phyloP scores from a whole-genome alignment of 345 rosid genomes.

The Salix dunnii region DNA sequence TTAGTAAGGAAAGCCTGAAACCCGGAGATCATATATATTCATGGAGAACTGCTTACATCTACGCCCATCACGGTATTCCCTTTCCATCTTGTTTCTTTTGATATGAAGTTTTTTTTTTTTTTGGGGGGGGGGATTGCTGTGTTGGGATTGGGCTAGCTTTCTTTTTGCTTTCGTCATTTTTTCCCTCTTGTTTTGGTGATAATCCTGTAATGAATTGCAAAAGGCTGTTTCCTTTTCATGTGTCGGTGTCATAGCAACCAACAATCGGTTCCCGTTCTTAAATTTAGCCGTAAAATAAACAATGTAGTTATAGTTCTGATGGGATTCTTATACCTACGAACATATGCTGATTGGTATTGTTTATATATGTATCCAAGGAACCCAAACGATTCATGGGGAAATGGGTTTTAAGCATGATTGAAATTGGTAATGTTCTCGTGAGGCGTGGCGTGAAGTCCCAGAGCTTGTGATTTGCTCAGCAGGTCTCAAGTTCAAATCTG shows the following conservation, averaged over 20 bases:
- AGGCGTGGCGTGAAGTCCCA: too few species aligned
- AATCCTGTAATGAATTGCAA: not conserved
- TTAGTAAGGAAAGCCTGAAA: constrained; percentile 48
- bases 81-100: not conserved
- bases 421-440: too few species aligned
- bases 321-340: too few species aligned
- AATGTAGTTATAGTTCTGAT: not conserved
- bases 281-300: not conserved
- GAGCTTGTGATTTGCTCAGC: too few species aligned
- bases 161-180: not conserved
- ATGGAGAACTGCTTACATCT: constrained; percentile 86
- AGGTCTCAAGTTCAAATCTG: too few species aligned
- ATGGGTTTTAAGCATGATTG: too few species aligned
- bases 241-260: too few species aligned
- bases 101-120: too few species aligned
- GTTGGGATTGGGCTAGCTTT: not conserved
- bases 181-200: not conserved
- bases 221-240: too few species aligned
- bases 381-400: too few species aligned
- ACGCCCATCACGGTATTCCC: constrained; percentile 81
- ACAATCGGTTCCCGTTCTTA: not conserved
- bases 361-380: too few species aligned
- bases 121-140: not conserved
- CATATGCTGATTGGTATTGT: too few species aligned
- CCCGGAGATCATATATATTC: constrained; percentile 92